Base-by-base conservation (phyloP, 257 asterid species). In the Capsicum chinense region DNA sequence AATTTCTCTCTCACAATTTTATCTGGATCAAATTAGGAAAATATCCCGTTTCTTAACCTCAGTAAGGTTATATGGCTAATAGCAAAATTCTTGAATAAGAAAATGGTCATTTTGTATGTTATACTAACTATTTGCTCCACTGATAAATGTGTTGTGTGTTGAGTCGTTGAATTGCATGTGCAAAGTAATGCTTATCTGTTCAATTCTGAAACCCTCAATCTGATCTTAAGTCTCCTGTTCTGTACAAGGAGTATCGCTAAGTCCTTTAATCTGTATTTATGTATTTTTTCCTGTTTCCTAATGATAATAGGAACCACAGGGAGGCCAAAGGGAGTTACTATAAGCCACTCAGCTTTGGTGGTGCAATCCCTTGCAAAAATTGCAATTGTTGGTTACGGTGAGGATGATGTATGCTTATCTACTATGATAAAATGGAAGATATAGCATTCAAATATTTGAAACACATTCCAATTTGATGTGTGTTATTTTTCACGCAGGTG, bases 321-420 rank as follows among this genome's bases (percentile, higher is more conserved):
- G 79, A 93, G 85, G 91, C 99, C 99, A 17, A 94, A 94, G 87
- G 99, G 97, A 71, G 99, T 92, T 80, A 85, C 89, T 48, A 83
- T 94, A 86, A 93, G 93, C 88, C 99, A 95, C 68, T 89, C 90
- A 8, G 93, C 99, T 68, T 64, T 95, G 86, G 79, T 95, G 17
- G 87, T 94, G 60, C 99, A 95, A 85, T 93, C 99, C 81, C 96
- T 95, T 5, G 97, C 99, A 17, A 95, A 95, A 87, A 87, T 95
- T 63, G 97, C 98, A 10, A 87, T 89, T 37, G 97, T 94, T 88
- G 91, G 91, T 59, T 94, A 96, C 56, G 82, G 89, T 54, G 98
- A 96, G 89, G 89, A 93, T 87, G 98, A 94, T 88, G 98, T 95
- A 88, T 59, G 95, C 79, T 48, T 78, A 21, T 44, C 15, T 48